Base-by-base conservation (phyloP, 2,329 filamentous ascomycete species). In the Aspergillus neoniger region DNA sequence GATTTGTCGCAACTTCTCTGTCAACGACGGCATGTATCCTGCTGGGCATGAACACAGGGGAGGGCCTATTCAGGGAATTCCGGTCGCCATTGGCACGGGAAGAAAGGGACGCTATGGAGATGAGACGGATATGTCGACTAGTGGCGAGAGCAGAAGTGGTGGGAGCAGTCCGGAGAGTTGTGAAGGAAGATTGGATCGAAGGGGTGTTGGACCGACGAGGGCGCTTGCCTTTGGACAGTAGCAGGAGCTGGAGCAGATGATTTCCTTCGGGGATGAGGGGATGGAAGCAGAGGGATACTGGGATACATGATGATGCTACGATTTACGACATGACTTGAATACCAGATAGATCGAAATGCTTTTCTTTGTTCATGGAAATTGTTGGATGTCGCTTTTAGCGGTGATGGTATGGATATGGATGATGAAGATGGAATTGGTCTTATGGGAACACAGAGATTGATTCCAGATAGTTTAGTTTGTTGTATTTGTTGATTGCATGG, bases 1-100 rank as follows among this genome's bases (percentile, higher is more conserved):
- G 87, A 95, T 97, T 68, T 97, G 94, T 83, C 90, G 92, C 66
- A 96, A 96, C 83, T 97, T 97, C 80, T 96, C 92, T 58, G 91
- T 96, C 77, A 97, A 96, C 75, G 92, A 96, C 70, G 94, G 94
- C 74, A 96, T 96, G 92, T 86, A 85, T 65, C 86, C 72, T 72
- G 83, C 68, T 70, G 86, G 77, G 76, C 84, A 75, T 73, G 85
- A 76, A 67, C 32, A 36, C 4, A 4, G 81, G 75, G 19, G 78
- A 84, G 21, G 79, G 0, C 32, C 32, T 5, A 36, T 86, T 47
- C 86, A 89, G 74, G 86, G 86, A 5, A 76, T 87, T 23, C 86
- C 86, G 1, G 85, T 87, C 60, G 85, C 86, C 30, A 88, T 88
- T 75, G 86, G 86, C 48, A 84, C 83, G 12, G 86, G 86, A 23